Evolutionary conservation across 148 eudicot species (phyloP), one percentile per base, ranked within the genome.

Genomic region (Rhododendron williamsianum): DNA sequence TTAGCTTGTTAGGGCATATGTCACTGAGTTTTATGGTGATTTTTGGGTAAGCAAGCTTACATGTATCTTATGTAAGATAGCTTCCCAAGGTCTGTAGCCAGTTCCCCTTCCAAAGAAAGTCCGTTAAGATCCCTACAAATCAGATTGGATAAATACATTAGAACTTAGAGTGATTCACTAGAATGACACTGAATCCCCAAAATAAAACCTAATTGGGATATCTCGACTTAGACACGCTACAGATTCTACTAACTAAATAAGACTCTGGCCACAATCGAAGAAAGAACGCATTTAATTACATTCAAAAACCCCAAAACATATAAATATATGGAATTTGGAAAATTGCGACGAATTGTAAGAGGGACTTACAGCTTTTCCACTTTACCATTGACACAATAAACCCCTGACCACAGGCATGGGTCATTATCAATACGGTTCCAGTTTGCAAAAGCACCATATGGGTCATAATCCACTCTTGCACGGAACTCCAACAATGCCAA

Each of bases 321-420:
- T 67, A 21, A 82, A 84, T 72, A 4, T 21, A 74, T 23, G 83
- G 60, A 23, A 52, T 49, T 69, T 36, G 56, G 41, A 51, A 69
- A 7, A 0, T 25, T 10, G 41, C 0, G 4, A 72, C 23, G n/a
- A 86, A 87, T 41, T 9, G 78, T 33, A 83, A 84, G 52, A 51
- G 79, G 83, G 82, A 94, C 99, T 95, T 93, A 97, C 99, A 97
- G 91, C 88, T 74, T 89, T 82, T 92, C 89, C 85, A 97, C 99
- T 91, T 92, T 85, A 78, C 95, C 92, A 23, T 91, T 91, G 48
- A 90, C 89, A 85, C 98, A 97, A 16, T 86, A 86, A 86, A 95
- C 91, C 69, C 98, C 95, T 10, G 86, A 85, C 99, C 99, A 97
- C 77, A 78, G 84, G 87, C 99, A 97, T 9, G 95, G 95, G 78